phyloP scores from a whole-genome alignment of 1,139 yeast species.

The Pichia sp. region DNA sequence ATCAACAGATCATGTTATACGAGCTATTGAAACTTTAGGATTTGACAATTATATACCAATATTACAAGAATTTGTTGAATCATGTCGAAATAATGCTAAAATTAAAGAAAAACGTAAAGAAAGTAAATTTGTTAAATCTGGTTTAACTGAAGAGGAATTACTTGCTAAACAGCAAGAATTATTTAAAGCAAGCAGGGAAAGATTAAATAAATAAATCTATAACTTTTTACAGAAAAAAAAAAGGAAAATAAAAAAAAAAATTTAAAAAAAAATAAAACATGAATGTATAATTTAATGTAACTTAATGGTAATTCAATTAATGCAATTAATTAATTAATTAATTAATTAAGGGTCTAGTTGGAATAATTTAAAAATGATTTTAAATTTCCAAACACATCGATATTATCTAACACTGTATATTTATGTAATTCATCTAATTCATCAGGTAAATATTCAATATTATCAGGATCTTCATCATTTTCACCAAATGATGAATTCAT shows the following conservation, averaged over 20 bases:
- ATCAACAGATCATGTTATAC: conserved; percentile 92
- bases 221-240: no score
- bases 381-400: conserved; percentile 35
- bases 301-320: no score
- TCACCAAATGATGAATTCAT: conserved; percentile 10
- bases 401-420: conserved; percentile 44
- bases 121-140: conserved; percentile 89
- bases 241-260: no score
- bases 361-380: conserved; percentile 1
- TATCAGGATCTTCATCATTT: conserved; percentile 32
- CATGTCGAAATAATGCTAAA: conserved; percentile 79
- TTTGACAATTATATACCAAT: conserved; percentile 80
- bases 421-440: conserved; percentile 51
- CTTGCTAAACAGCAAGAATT: conserved; percentile 88
- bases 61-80: conserved; percentile 42
- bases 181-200: conserved; percentile 80
- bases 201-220: conserved; percentile 44
- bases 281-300: no score
- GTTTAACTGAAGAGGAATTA: conserved; percentile 85
- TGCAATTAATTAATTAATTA: no score
- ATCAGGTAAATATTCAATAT: conserved; percentile 33
- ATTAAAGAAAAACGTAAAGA: conserved; percentile 81
- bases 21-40: conserved; percentile 84
- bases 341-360: no score
- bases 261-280: no score